Evolutionary conservation across 768 basidiomycete genomes (phyloP), one percentile per base, ranked within the genome.

Genomic region (Agrocybe praecox): DNA sequence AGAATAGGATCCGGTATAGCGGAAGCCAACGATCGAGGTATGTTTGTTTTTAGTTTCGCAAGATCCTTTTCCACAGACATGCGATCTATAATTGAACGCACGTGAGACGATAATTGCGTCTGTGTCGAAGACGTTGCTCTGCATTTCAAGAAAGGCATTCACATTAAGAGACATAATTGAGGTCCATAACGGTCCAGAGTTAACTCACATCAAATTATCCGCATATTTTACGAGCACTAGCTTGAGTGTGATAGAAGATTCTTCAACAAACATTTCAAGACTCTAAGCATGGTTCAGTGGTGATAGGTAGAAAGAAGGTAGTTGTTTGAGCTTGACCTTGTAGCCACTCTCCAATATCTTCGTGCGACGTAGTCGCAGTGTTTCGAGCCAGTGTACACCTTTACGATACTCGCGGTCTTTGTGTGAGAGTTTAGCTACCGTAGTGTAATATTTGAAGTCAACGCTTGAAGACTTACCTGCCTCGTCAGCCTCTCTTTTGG

Each of bases 381-480:
- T 95, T 75, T 97, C 94, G n/a, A 94, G 74, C 88, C 92, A 92
- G 70, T 96, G 89, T 21, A 97, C 87, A 32, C 86, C 93, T 62
- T 89, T 90, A 23, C 94, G 80, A 66, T 97, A 97, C 57, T 96
- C 94, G 69, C 88, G 92, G 69, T 97, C 94, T 92, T 49, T 46
- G 21, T 23, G 23, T n/a, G 49, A 14, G 58, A 47, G 24, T 46
- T 17, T 46, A 24, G 7, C 18, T 42, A 19, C 34, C 18, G 29
- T 23, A 40, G 18, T 8, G 32, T 19, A 18, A 26, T n/a, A n/a
- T n/a, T n/a, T n/a, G n/a, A n/a, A n/a, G n/a, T n/a, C n/a, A n/a
- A n/a, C n/a, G 4, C 12, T 18, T 40, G 47, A 17, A 26, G 22
- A 53, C 80, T 59, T 56, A 90, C 93, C 91, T 56, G 94, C 94